A percentile compares a stretch with the other conserved stretches of the same genome.
These are phyloP conservation scores for Cenococcum geophilum DNA, from an alignment of 495 filamentous ascomycete species.

Conservation along the genomic window DNA sequence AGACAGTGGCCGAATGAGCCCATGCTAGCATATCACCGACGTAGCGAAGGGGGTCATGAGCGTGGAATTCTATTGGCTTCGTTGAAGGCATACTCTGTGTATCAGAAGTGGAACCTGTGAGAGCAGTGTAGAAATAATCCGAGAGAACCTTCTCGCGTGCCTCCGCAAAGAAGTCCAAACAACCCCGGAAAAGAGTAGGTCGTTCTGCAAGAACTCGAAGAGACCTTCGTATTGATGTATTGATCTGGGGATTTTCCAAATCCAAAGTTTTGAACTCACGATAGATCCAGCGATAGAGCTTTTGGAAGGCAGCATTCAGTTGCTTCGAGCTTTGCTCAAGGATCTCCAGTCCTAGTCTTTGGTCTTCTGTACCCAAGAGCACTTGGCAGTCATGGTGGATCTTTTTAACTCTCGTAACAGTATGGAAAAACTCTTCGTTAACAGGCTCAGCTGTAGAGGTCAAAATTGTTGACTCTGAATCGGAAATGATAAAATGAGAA, in stretches of 20 bases:
- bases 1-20: constrained; percentile 88
- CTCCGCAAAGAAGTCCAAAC: constrained; percentile 89
- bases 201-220: constrained; percentile 84
- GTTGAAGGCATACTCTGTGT: constrained; percentile 42
- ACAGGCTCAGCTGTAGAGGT: constrained; percentile 74
- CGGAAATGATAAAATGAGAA: constrained; percentile 75
- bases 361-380: constrained; percentile 82
- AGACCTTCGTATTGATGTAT: constrained; percentile 73
- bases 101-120: constrained; percentile 61
- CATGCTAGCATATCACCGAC: constrained; percentile 97
- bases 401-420: constrained; percentile 74
- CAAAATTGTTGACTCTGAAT: constrained; percentile 65
- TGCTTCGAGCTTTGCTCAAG: constrained; percentile 83
- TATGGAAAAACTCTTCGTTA: constrained; percentile 75
- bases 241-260: constrained; percentile 91
- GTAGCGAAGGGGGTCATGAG: constrained; percentile 88
- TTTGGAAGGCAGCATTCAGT: constrained; percentile 89
- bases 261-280: constrained; percentile 87
- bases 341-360: constrained; percentile 76
- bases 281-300: constrained; percentile 91
- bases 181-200: constrained; percentile 85
- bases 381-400: constrained; percentile 85
- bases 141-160: constrained; percentile 81
- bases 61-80: constrained; percentile 90
- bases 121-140: constrained; percentile 82